Percentiles rank a stretch among this genome's conserved stretches.
phyloP scores from a whole-genome alignment of 2,329 filamentous ascomycete genomes.

The Neurospora crassa region DNA sequence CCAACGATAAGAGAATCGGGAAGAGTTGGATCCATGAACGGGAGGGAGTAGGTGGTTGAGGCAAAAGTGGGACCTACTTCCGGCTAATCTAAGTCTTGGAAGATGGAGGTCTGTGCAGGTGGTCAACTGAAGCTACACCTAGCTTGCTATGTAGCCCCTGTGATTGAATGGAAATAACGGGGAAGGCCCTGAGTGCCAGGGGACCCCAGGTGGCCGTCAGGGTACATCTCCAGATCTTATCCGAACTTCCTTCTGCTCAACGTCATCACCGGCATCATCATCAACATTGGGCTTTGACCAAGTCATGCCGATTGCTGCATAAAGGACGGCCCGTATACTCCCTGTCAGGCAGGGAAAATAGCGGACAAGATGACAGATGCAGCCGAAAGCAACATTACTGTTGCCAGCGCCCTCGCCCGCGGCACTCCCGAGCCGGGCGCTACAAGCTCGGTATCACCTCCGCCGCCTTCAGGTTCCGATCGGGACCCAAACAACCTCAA shows the following conservation, averaged over 20 bases:
- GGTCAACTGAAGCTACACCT: not conserved
- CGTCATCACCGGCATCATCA: not conserved
- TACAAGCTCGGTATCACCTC: not conserved
- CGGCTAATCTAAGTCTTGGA: not conserved
- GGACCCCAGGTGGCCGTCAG: not conserved
- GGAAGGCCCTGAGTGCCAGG: not conserved
- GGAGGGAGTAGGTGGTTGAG: not conserved
- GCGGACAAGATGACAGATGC: not conserved
- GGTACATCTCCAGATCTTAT: not conserved
- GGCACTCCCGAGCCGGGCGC: not conserved
- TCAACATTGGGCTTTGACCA: not conserved
- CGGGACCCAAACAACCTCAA: not conserved
- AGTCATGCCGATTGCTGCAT: not conserved
- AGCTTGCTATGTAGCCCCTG: not conserved
- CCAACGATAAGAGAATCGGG: not conserved
- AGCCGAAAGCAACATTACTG: not conserved
- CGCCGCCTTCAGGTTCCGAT: not conserved
- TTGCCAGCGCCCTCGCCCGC: conserved; percentile 1
- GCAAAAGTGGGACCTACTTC: not conserved
- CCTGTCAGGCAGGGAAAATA: not conserved
- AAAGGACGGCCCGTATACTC: not conserved
- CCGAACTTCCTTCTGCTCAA: not conserved
- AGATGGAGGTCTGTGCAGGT: not conserved
- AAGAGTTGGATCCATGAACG: not conserved
- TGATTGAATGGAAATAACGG: not conserved